Base-by-base conservation (phyloP, 2,329 filamentous ascomycete species). In the Pleoardoris graminearum region DNA sequence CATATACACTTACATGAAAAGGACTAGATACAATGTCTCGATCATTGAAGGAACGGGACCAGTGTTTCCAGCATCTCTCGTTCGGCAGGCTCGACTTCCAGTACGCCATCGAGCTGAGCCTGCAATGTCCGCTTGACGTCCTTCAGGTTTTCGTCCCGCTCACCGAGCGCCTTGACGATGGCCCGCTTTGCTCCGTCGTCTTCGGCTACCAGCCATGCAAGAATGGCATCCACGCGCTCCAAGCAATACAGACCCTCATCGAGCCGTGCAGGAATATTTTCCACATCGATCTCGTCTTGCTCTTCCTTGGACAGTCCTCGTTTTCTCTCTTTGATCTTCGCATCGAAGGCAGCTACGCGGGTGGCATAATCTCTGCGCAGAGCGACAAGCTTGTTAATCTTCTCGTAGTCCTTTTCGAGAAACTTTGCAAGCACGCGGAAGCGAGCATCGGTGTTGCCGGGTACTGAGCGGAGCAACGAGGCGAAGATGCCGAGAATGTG, bases 351-450 rank as follows among this genome's bases (percentile, higher is more conserved):
- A 0, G 75, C 77, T 1, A 95, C 74, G 14, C 83, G 81, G 0
- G 80, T 77, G 0, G 82, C 82, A 68, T 91, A 96, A 11, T 89
- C 87, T 42, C 84, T 77, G 35, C 92, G 83, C 42, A 97, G 73
- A 54, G 82, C 79, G 30, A 96, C 72, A 4, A 97, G 78, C 68
- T 86, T 90, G 5, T 70, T 76, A 32, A 91, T 84, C 78, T 97
- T 97, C 61, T 87, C 90, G 70, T 95, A 96, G 59, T 96, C 86
- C 69, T 91, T 96, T 72, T 99, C 94, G 16, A 96, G 88, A 65
- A 97, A 97, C 68, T 99, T 99, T 42, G 92, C 93, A 3, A 97
- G 81, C 0, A 88, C 83, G 3, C 94, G 85, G 62, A 97, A 95
- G 5, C 94, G 84, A 27, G 86, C 81, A 0, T 90, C 80, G 1